A percentile compares a stretch with the other conserved stretches of the same genome.
These are phyloP conservation scores for Talaromyces sp. DNA, from an alignment of 2,329 filamentous ascomycete genomes.

Conservation along the genomic window DNA sequence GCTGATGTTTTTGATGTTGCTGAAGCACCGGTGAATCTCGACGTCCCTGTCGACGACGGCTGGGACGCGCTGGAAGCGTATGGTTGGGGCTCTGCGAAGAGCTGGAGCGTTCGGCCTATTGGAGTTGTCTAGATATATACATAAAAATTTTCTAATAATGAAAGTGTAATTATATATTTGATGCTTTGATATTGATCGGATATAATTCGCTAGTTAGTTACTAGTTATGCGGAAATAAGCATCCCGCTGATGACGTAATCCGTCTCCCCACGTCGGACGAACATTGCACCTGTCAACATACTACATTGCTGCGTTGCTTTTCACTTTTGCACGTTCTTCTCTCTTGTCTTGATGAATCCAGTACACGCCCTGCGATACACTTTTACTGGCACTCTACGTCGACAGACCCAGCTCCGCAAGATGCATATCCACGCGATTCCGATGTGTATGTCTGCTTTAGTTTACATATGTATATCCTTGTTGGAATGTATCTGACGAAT, in stretches of 20 bases:
- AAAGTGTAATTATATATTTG: not conserved
- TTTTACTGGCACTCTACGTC: not conserved
- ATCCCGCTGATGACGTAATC: conserved; percentile 4
- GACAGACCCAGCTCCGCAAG: conserved; percentile 19
- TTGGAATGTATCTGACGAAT: not conserved
- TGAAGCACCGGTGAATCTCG: not conserved
- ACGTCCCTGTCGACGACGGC: conserved; percentile 10
- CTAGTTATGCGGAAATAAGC: not conserved
- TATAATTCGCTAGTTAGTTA: not conserved
- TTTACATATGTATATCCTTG: too few relatives aligned
- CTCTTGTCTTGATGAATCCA: not conserved
- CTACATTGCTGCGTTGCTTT: not conserved
- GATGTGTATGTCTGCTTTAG: conserved; percentile 47
- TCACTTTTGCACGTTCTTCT: not conserved
- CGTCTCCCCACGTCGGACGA: not conserved
- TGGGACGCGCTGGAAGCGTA: conserved; percentile 18
- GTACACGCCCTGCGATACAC: not conserved
- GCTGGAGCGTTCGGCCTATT: conserved; percentile 29
- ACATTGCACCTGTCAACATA: not conserved
- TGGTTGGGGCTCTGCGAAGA: conserved; percentile 25
- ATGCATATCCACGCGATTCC: conserved; percentile 52
- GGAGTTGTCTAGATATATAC: conserved; percentile 18
- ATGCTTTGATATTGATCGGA: not conserved
- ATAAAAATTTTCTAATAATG: not conserved
- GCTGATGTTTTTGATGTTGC: not conserved